Evolutionary conservation across 169 alveolate species (phyloP).

Genomic region (Plasmodium ovale): DNA sequence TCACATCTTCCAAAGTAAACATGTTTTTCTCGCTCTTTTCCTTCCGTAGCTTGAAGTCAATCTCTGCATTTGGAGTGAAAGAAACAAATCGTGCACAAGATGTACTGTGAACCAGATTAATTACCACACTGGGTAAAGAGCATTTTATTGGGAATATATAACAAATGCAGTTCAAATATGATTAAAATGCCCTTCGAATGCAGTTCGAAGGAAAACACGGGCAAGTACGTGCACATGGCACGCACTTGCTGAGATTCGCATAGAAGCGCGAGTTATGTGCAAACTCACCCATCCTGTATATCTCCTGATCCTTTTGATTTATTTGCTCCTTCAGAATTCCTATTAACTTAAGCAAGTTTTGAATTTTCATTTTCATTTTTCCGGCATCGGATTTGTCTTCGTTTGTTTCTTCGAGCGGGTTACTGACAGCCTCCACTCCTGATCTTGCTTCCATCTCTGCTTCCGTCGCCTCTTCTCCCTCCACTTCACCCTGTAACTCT

Average conservation of each 20-base stretch:
- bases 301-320: constrained; percentile 68
- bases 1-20: background rate
- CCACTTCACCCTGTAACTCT: too few species aligned
- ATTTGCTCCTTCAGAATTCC: constrained; percentile 46
- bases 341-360: constrained; percentile 37
- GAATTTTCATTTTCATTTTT: constrained; percentile 38
- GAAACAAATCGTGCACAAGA: background rate
- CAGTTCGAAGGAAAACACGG: too few species aligned
- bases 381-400: constrained; percentile 29
- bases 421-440: background rate
- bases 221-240: background rate
- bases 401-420: constrained; percentile 5
- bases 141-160: background rate
- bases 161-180: background rate
- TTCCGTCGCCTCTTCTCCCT: too few species aligned
- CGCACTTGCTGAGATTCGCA: too few species aligned
- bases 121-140: background rate
- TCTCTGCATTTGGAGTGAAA: constrained; percentile 5
- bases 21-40: constrained; percentile 20
- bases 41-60: constrained; percentile 29
- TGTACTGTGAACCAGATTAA: background rate
- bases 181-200: too few species aligned
- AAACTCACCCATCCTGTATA: constrained; percentile 42
- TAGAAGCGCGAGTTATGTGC: background rate
- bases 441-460: background rate